Evolutionary conservation across 2,329 filamentous ascomycete species (phyloP).

Genomic region (Pseudocercospora ulei): DNA sequence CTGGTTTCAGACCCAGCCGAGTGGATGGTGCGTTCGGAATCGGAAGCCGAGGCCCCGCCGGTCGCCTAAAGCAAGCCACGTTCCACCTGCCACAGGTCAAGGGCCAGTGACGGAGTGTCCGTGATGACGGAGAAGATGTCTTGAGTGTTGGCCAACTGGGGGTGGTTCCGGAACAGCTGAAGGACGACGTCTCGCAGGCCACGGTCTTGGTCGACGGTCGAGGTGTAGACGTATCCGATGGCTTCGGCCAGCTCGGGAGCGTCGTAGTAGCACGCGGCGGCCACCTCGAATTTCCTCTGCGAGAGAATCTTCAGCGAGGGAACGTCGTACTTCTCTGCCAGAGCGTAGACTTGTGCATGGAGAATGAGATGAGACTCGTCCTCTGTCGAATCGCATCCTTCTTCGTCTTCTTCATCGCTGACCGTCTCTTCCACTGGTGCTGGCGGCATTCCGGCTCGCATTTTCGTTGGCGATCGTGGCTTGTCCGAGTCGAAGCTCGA

Average conservation of each 20-base stretch:
- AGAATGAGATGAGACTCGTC: slow-evolving; percentile 39
- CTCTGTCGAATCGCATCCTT: slow-evolving; percentile 33
- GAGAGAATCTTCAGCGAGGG: slow-evolving; percentile 41
- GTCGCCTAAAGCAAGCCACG: slow-evolving; percentile 35
- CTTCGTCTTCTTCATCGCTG: slow-evolving; percentile 34
- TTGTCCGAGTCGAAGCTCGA: slow-evolving; percentile 20
- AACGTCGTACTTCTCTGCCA: slow-evolving; percentile 46
- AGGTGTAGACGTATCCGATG: slow-evolving; percentile 43
- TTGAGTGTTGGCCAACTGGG: slow-evolving; percentile 39
- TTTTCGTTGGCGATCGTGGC: slow-evolving; percentile 20
- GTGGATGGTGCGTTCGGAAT: slow-evolving; percentile 5
- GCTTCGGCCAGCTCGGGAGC: slow-evolving; percentile 42
- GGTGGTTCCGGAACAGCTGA: slow-evolving; percentile 42
- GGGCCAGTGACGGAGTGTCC: slow-evolving; percentile 41
- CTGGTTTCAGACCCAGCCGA: slow-evolving; percentile 5
- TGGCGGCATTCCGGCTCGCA: slow-evolving; percentile 22
- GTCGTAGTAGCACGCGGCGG: slow-evolving; percentile 39
- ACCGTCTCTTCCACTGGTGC: slow-evolving; percentile 26
- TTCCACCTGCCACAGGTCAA: slow-evolving; percentile 43
- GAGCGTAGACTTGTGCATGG: slow-evolving; percentile 43
- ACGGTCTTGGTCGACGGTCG: slow-evolving; percentile 43
- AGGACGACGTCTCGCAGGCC: slow-evolving; percentile 43
- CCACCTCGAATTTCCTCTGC: slow-evolving; percentile 40
- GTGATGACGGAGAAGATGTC: slow-evolving; percentile 41
- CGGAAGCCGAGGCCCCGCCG: slow-evolving; percentile 5